phyloP scores from a whole-genome alignment of 164 flowering plant genomes.

The Liquidambar formosana region DNA sequence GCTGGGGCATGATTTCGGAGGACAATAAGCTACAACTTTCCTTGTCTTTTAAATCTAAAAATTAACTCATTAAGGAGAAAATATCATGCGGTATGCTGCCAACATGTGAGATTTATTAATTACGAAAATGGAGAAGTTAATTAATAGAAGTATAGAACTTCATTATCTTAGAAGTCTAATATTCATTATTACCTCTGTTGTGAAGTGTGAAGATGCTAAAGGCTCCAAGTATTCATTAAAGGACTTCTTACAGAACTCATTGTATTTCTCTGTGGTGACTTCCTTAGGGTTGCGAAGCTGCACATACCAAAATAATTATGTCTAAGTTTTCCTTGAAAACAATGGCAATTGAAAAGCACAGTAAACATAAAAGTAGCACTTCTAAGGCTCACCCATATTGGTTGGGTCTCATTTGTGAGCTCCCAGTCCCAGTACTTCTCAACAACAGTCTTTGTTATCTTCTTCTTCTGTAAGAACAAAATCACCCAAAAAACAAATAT shows the following conservation, averaged over 20 bases:
- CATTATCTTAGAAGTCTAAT: no score
- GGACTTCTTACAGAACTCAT: conserved; percentile 89
- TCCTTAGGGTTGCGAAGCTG: conserved; percentile 95
- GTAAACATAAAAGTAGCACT: background rate
- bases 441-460: conserved; percentile 87
- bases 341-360: background rate
- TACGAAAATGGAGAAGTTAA: no score
- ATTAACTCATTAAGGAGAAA: conserved; percentile 64
- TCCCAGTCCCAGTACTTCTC: conserved; percentile 99
- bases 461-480: no score
- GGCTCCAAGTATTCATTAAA: no score
- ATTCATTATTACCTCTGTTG: no score
- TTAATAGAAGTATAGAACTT: no score
- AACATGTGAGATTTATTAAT: no score
- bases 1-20: no score
- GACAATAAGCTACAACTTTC: no score
- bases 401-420: conserved; percentile 86
- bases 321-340: background rate
- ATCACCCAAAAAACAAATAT: no score
- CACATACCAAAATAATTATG: conserved; percentile 11
- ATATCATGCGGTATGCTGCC: no score
- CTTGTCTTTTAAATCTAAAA: conserved; percentile 7
- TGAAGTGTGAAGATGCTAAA: no score
- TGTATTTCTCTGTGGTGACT: conserved; percentile 88
- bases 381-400: conserved; percentile 74